Percentiles rank a stretch among this genome's conserved stretches.
Evolutionary conservation across 495 filamentous ascomycete genomes (phyloP).

Genomic region (Penicillium chermesinum): DNA sequence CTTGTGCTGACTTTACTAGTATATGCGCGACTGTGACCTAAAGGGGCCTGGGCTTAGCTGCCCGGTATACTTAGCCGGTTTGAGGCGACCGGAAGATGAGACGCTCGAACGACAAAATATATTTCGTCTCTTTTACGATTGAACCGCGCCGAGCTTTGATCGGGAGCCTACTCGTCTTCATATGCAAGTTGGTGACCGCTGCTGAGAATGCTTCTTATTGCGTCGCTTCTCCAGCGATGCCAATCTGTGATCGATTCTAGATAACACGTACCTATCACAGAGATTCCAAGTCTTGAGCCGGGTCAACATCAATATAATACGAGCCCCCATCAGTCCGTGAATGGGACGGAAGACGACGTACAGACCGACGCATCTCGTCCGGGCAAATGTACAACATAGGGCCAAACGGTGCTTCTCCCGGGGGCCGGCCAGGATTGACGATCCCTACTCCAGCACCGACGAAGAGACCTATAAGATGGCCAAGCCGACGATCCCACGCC

Average conservation of each 20-base stretch:
- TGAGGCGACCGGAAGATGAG: background rate
- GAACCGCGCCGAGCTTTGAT: too few relatives aligned
- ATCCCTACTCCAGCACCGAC: constrained; percentile 18
- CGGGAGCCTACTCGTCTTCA: too few relatives aligned
- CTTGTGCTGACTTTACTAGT: too few relatives aligned
- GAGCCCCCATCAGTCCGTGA: constrained; percentile 7
- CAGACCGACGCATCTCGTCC: constrained; percentile 4
- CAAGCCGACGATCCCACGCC: constrained; percentile 33
- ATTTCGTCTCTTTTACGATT: too few relatives aligned
- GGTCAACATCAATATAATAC: constrained; percentile 29
- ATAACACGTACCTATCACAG: constrained; percentile 4
- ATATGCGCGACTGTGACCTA: too few relatives aligned
- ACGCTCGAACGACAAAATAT: too few relatives aligned
- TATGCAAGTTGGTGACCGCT: too few relatives aligned
- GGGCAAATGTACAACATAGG: constrained; percentile 15
- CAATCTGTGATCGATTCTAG: background rate
- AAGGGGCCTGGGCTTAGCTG: too few relatives aligned
- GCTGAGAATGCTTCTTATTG: too few relatives aligned
- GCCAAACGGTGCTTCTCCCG: constrained; percentile 16
- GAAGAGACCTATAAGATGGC: constrained; percentile 27
- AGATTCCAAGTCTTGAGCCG: constrained; percentile 18
- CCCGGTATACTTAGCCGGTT: background rate
- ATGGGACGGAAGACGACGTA: background rate
- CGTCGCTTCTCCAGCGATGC: background rate
- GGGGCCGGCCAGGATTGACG: constrained; percentile 14